Base-by-base conservation (phyloP, 805 yeast genomes). In the Candida saitoana region DNA sequence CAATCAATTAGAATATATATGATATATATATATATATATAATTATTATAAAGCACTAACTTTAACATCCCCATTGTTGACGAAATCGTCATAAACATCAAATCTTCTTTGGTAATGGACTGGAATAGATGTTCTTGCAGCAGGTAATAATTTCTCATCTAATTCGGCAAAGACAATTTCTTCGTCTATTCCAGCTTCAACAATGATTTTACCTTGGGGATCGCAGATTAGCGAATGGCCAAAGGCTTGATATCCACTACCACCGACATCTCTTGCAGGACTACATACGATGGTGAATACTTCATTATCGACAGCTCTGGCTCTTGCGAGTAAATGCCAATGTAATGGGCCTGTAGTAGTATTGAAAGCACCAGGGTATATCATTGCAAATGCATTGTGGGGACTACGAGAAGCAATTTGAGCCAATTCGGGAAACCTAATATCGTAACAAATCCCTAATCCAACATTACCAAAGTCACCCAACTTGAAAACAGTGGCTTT, bases 371-470 rank as follows among this genome's bases (percentile, higher is more conserved):
- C 87, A 0, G 95, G 95, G 49, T 83, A 85, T 43, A 81, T 69
- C 88, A 84, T 81, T 35, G 84, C 87, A 60, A 84, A 82, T 0
- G 88, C 73, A 46, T 79, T 78, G 49, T 74, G 62, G n/a, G 65
- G 64, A 12, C 46, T 44, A 51, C 93, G 73, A 1, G 87, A 76
- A n/a, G 87, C 84, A 16, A 77, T 67, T 55, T 74, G 72, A 1
- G 91, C 87, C 43, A 84, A 67, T 56, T 85, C 95, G 1, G 93
- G 93, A 63, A 85, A 85, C 53, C 93, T 67, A 53, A 84, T 76
- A 57, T 85, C 95, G 55, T 85, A 85, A 58, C 93, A 85, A 44
- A 85, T 84, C n/a, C 91, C 96, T 33, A 87, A 69, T 0, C 97
- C 98, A 24, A 87, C 79, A 41, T 71, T 76, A 31, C 89, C 89